Base-by-base conservation (phyloP, 164 flowering plant genomes). In the Dillenia suffruticosa region DNA sequence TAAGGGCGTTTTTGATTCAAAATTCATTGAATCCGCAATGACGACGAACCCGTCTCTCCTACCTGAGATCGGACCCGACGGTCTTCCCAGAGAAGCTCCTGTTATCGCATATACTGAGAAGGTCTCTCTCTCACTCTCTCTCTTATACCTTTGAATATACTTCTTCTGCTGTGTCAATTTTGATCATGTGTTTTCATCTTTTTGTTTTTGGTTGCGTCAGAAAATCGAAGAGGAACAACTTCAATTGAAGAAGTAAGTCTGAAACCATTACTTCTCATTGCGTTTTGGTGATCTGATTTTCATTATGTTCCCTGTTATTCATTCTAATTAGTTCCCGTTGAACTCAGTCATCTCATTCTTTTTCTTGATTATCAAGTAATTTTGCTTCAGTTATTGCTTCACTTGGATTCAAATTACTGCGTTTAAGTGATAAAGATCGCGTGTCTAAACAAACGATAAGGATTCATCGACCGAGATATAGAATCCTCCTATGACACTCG, bases 1-100 rank as follows among this genome's bases (percentile, higher is more conserved):
- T 4, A 32, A 32, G 40, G 40, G 40, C 40, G 6, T 32, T 32
- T 5, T 32, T 32, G 6, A 32, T 0, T 32, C 40, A 26, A 26
- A 24, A 32, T 32, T 32, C 40, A 32, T 32, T 32, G 40, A 32
- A 51, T 12, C 49, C n/a, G 26, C 56, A 73, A 83, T 79, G 90
- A 82, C 85, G 14, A 61, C 62, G n/a, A 68, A 75, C 59, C 75
- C 82, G 43, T 74, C 81, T 19, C 76, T 85, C 56, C 64, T 64
- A 47, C 82, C 93, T 8, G 97, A 90, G 83, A 92, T 95, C 76
- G 97, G 99, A 47, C 92, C 99, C 49, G 99, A 95, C 57, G 99
- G 99, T 32, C 81, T 95, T 13, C 61, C 87, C 0, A 59, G 87
- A 57, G 99, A 95, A 78, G 75, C 90, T 15, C 89, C 97, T 10